Evolutionary conservation across 192 early-diverging fungal genomes (phyloP).

Genomic region (Diversispora epigaea): DNA sequence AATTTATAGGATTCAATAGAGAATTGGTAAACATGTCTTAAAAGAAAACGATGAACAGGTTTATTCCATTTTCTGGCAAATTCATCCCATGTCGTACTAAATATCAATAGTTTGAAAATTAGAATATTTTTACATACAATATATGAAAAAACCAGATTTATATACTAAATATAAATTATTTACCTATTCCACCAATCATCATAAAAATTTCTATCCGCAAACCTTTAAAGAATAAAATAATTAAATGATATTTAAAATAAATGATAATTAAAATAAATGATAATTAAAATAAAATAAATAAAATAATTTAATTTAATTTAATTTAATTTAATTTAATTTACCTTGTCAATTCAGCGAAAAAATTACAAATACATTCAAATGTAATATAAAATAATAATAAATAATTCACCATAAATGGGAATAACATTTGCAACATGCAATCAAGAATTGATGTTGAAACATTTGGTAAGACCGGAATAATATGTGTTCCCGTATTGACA

Average conservation of each 20-base stretch:
- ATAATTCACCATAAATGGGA: constrained; percentile 91
- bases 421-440: constrained; percentile 69
- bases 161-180: neutral
- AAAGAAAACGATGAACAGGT: constrained; percentile 89
- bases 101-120: no score
- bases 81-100: constrained; percentile 78
- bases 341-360: constrained; percentile 90
- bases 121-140: no score
- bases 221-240: constrained; percentile 43
- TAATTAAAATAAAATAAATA: constrained; percentile 2
- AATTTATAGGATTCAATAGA: constrained; percentile 71
- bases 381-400: constrained; percentile 92
- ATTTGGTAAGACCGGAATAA: constrained; percentile 74
- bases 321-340: no score
- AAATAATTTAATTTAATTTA: no score
- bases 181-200: constrained; percentile 95
- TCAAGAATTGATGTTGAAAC: constrained; percentile 56
- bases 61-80: constrained; percentile 98
- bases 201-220: constrained; percentile 97
- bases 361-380: constrained; percentile 96
- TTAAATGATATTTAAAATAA: neutral
- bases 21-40: constrained; percentile 87
- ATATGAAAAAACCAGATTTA: neutral
- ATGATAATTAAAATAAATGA: neutral
- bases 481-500: constrained; percentile 83